These are phyloP conservation scores for Gracilaria caudata DNA, from an alignment of 23 red algal genomes.

Conservation along the genomic window DNA sequence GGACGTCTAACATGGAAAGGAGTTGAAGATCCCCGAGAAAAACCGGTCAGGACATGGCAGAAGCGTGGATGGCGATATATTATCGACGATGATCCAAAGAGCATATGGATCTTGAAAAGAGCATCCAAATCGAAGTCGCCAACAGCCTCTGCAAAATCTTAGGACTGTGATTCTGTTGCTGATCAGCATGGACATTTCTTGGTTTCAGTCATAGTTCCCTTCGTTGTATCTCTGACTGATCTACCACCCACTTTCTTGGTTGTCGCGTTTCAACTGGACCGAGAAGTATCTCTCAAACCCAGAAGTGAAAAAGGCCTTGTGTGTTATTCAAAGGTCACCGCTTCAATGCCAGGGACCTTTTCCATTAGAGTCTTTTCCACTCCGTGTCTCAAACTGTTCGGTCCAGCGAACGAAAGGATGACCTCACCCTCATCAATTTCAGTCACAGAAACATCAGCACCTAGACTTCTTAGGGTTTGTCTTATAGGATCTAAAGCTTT, in stretches of 20 bases:
- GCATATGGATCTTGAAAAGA: slow-evolving; percentile 2
- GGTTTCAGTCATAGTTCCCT: neutral
- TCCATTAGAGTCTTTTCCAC: slow-evolving; percentile 67
- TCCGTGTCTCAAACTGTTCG: slow-evolving; percentile 55
- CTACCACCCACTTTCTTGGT: neutral
- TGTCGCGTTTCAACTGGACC: neutral
- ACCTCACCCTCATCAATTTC: slow-evolving; percentile 55
- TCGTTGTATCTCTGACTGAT: neutral
- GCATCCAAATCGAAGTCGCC: slow-evolving; percentile 5
- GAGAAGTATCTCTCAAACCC: neutral
- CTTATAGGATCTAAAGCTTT: slow-evolving; percentile 75
- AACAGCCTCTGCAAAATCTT: neutral
- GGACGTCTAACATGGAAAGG: slow-evolving; percentile 49
- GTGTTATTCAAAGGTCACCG: slow-evolving; percentile 58
- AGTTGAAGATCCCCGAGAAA: slow-evolving; percentile 37
- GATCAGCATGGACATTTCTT: neutral
- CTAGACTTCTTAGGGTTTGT: slow-evolving; percentile 58
- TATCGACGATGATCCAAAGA: slow-evolving; percentile 40
- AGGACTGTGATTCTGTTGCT: neutral
- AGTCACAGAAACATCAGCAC: slow-evolving; percentile 29
- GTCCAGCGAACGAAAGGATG: slow-evolving; percentile 60
- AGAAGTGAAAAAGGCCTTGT: neutral
- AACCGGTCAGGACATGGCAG: slow-evolving; percentile 40
- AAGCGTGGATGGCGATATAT: slow-evolving; percentile 57
- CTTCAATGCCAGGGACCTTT: slow-evolving; percentile 49